These are phyloP conservation scores for Amniculicola lignicola DNA, from an alignment of 495 filamentous ascomycete genomes.

Conservation along the genomic window DNA sequence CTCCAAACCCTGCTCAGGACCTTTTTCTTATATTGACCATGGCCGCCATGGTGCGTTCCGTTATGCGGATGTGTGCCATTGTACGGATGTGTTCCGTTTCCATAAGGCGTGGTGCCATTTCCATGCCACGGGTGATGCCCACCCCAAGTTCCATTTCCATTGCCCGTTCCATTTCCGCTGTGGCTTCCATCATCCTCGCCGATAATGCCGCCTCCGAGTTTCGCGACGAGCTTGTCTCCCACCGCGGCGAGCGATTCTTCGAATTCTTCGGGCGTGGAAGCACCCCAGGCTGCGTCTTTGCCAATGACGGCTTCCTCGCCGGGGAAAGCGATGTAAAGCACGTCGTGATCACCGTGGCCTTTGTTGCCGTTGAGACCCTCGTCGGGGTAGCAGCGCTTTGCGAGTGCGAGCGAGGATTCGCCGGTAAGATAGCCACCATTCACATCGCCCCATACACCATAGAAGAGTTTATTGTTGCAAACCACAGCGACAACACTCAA, in stretches of 20 bases:
- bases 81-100: no score
- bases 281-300: constrained; percentile 12
- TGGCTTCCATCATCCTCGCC: no score
- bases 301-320: constrained; percentile 18
- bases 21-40: no score
- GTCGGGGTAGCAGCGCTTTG: constrained; percentile 53
- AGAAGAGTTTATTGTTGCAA: constrained; percentile 55
- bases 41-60: no score
- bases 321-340: constrained; percentile 32
- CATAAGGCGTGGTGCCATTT: no score
- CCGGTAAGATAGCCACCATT: constrained; percentile 57
- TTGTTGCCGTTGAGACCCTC: constrained; percentile 21
- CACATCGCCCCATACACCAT: constrained; percentile 66
- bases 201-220: constrained; percentile 2
- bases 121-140: no score
- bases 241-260: constrained; percentile 14
- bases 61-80: no score
- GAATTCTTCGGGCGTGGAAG: constrained; percentile 10
- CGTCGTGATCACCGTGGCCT: constrained; percentile 24
- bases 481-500: constrained; percentile 64
- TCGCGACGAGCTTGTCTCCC: constrained; percentile 27
- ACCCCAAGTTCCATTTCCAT: no score
- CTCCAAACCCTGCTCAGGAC: no score
- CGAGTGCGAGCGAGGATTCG: constrained; percentile 57
- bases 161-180: no score